These are phyloP conservation scores for Cercospora sojina DNA, from an alignment of 2,329 filamentous ascomycete species.

Conservation along the genomic window DNA sequence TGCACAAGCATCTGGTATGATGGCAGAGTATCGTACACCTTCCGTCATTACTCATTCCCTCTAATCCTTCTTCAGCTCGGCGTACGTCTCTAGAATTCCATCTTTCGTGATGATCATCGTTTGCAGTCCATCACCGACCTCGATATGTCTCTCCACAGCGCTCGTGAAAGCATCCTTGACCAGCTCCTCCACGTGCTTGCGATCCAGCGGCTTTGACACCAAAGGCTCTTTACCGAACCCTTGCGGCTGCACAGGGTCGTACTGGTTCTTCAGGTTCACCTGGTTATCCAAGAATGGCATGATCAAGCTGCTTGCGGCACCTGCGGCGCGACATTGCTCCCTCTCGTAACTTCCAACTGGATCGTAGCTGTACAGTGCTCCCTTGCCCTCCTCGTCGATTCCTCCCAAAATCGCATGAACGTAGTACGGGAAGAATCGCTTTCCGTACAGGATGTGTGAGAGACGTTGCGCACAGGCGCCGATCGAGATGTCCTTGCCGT, in stretches of 20 bases:
- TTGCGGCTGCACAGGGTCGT: slow-evolving; percentile 78
- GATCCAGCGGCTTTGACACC: slow-evolving; percentile 66
- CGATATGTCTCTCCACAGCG: slow-evolving; percentile 97
- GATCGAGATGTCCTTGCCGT: slow-evolving; percentile 93
- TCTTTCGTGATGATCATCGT: slow-evolving; percentile 88
- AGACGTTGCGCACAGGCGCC: slow-evolving; percentile 92
- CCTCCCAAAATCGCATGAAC: slow-evolving; percentile 91
- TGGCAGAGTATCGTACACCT: slow-evolving; percentile 20
- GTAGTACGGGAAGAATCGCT: slow-evolving; percentile 99
- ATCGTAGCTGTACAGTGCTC: slow-evolving; percentile 95
- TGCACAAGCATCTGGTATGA: slow-evolving; percentile 10
- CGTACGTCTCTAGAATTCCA: slow-evolving; percentile 82
- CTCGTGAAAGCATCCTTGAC: slow-evolving; percentile 98
- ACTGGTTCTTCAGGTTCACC: slow-evolving; percentile 99
- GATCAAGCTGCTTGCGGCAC: slow-evolving; percentile 81
- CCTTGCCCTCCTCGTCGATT: slow-evolving; percentile 89
- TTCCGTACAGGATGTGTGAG: slow-evolving; percentile 92
- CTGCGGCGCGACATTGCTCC: slow-evolving; percentile 91
- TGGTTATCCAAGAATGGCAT: slow-evolving; percentile 99
- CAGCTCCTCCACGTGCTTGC: slow-evolving; percentile 74
- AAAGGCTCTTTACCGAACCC: slow-evolving; percentile 78
- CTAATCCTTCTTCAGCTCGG: slow-evolving; percentile 85
- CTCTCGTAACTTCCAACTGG: slow-evolving; percentile 97
- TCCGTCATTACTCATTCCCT: not conserved
- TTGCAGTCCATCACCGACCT: slow-evolving; percentile 94